phyloP scores from a whole-genome alignment of 2,329 filamentous ascomycete genomes.

The Epichloe gansuensis region DNA sequence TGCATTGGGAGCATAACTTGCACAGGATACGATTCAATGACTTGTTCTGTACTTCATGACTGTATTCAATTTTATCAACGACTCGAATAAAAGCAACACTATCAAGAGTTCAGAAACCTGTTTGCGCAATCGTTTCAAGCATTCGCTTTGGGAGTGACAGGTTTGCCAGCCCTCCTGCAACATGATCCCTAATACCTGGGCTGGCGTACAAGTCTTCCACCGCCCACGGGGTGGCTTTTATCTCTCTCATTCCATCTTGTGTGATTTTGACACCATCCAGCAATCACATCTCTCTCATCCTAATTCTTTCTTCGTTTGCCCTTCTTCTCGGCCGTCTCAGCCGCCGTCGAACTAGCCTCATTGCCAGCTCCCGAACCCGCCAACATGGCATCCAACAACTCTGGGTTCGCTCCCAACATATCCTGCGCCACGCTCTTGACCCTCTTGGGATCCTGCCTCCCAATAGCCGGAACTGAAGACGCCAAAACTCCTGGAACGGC shows the following conservation, averaged over 20 bases:
- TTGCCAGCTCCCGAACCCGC: slow-evolving; percentile 18
- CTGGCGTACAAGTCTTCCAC: not conserved
- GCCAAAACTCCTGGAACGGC: slow-evolving; percentile 73
- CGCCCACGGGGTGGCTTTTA: not conserved
- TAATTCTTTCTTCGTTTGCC: slow-evolving; percentile 35
- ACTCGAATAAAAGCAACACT: too few relatives aligned
- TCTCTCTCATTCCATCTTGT: not conserved
- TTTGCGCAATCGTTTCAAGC: not conserved
- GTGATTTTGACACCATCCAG: not conserved
- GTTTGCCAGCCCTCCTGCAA: not conserved
- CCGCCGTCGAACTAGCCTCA: slow-evolving; percentile 18
- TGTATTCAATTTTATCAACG: not conserved
- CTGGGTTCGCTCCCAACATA: slow-evolving; percentile 28
- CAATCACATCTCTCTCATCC: not conserved
- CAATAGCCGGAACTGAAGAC: slow-evolving; percentile 52
- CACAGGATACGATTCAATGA: not conserved
- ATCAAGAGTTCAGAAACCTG: not conserved
- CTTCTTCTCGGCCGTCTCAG: slow-evolving; percentile 26
- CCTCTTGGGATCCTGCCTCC: slow-evolving; percentile 50
- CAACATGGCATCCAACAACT: slow-evolving; percentile 37
- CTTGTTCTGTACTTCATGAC: not conserved
- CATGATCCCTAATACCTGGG: not conserved
- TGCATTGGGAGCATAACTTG: not conserved
- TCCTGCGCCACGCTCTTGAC: slow-evolving; percentile 26
- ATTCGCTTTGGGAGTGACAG: not conserved